phyloP scores from a whole-genome alignment of 1,139 yeast species.

The Hansenula lynferdii region DNA sequence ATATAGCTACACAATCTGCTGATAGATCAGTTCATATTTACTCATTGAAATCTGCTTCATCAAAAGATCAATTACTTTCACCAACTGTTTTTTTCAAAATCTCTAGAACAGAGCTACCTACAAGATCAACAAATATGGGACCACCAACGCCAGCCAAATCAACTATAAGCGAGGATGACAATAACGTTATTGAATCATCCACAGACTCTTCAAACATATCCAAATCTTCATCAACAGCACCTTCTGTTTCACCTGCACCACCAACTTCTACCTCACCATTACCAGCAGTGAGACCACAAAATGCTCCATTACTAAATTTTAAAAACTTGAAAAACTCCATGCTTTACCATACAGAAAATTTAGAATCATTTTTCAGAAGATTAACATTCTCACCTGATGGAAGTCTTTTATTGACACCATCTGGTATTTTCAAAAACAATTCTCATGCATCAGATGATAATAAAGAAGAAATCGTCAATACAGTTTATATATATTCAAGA shows the following conservation, averaged over 20 bases:
- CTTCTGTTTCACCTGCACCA: too few species aligned
- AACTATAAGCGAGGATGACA: background rate
- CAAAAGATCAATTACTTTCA: constrained; percentile 21
- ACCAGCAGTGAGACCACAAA: constrained; percentile 36
- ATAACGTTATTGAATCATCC: background rate
- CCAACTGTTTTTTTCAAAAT: constrained; percentile 41
- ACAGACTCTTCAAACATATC: constrained; percentile 4
- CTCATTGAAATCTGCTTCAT: constrained; percentile 27
- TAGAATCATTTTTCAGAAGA: constrained; percentile 86
- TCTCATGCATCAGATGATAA: constrained; percentile 7
- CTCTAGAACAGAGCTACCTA: constrained; percentile 41
- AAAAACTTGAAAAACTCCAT: constrained; percentile 30
- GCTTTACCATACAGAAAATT: constrained; percentile 78
- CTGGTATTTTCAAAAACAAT: constrained; percentile 56
- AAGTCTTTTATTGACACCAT: constrained; percentile 68
- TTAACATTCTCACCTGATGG: constrained; percentile 91
- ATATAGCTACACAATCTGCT: constrained; percentile 82
- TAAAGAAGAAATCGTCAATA: constrained; percentile 44
- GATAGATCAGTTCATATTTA: constrained; percentile 79
- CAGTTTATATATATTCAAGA: constrained; percentile 75
- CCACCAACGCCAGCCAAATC: background rate
- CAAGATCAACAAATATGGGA: constrained; percentile 9
- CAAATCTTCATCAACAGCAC: constrained; percentile 2
- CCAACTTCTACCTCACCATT: constrained; percentile 27
- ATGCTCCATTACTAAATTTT: constrained; percentile 22